Evolutionary conservation across 2,329 filamentous ascomycete genomes (phyloP).

Genomic region (Fusarium nisikadoi): DNA sequence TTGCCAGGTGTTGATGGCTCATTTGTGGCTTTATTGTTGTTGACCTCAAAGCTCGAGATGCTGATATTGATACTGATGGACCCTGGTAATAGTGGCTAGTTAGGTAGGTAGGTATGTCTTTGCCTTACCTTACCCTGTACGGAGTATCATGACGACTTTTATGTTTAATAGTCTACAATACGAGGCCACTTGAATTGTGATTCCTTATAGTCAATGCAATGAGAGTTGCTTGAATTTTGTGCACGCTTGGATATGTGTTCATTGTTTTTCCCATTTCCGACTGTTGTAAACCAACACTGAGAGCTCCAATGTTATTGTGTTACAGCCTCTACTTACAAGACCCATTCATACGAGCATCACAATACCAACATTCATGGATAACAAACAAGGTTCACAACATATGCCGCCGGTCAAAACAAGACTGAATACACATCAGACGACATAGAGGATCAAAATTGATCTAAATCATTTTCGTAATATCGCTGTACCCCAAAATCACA

Average conservation of each 20-base stretch:
- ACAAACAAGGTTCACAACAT: not conserved
- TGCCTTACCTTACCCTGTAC: not conserved
- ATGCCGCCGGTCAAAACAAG: not conserved
- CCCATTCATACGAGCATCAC: not conserved
- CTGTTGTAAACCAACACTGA: no score
- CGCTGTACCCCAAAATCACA: not conserved
- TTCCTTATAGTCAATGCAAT: no score
- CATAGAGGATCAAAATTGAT: rapidly evolving
- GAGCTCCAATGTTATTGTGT: rapidly evolving
- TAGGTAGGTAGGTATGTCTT: no score
- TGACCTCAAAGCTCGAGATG: not conserved
- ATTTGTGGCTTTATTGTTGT: conserved; percentile 4
- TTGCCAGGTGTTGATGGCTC: not conserved
- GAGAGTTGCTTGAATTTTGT: rapidly evolving
- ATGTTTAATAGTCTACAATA: rapidly evolving
- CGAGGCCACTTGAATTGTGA: rapidly evolving
- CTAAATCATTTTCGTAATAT: no score
- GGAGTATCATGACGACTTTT: not conserved
- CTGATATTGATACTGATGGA: not conserved
- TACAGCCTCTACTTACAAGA: not conserved
- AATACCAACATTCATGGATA: not conserved
- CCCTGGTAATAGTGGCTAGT: not conserved
- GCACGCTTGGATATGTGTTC: rapidly evolving
- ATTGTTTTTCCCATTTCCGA: rapidly evolving
- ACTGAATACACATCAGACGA: not conserved